phyloP scores from a whole-genome alignment of 345 rosid species.

The Populus simonii region DNA sequence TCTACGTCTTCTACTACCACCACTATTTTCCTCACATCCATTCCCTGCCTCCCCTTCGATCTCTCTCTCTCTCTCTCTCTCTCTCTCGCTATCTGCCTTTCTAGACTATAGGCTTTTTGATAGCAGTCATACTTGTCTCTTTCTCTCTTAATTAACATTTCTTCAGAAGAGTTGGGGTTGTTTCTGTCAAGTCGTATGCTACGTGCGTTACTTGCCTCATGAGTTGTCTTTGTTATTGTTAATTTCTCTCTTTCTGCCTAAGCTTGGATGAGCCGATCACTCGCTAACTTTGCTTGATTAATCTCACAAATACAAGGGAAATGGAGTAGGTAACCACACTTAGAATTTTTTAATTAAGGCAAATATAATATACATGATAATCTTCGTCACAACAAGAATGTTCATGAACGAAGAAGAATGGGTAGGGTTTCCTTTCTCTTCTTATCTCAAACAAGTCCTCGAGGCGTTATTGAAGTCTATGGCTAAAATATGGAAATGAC shows the following conservation, averaged over 20 bases:
- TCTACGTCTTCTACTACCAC: constrained; percentile 49
- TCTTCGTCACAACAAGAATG: too few species aligned
- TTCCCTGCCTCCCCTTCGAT: background rate
- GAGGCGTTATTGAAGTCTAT: too few species aligned
- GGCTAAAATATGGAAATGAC: too few species aligned
- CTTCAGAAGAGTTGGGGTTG: background rate
- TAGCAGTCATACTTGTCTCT: background rate
- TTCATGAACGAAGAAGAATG: too few species aligned
- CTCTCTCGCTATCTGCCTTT: background rate
- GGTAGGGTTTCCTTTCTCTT: too few species aligned
- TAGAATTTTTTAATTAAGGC: too few species aligned
- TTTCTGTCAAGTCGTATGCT: background rate
- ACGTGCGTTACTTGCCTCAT: background rate
- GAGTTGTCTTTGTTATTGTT: background rate
- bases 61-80: background rate
- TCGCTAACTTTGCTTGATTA: too few species aligned
- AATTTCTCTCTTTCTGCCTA: background rate
- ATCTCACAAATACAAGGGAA: too few species aligned
- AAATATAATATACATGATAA: too few species aligned
- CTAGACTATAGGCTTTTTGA: background rate
- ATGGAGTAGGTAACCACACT: too few species aligned
- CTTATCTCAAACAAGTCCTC: too few species aligned
- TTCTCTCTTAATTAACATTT: background rate
- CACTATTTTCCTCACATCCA: constrained; percentile 42
- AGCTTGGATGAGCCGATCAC: background rate